Conservation (phyloP, 352 stramenopile genomes). For the Phytopythium oedochilum region DNA sequence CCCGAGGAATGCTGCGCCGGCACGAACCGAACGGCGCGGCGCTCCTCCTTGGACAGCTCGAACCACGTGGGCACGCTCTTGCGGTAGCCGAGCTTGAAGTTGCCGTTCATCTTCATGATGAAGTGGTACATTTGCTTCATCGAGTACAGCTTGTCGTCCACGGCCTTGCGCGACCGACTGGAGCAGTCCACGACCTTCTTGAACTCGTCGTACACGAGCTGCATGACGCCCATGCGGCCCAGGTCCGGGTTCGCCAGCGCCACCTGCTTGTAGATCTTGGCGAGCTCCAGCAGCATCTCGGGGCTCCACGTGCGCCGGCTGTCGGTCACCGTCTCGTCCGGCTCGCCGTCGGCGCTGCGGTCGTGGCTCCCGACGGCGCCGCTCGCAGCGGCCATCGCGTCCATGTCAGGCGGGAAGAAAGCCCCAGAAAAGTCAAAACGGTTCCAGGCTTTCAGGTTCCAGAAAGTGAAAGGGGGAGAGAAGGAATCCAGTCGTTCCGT, state of each 20-base stretch:
- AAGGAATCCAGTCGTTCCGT: not conserved
- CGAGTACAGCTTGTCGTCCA: constrained; percentile 65
- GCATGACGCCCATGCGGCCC: constrained; percentile 33
- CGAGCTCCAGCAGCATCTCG: constrained; percentile 47
- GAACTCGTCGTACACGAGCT: constrained; percentile 52
- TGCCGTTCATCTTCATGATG: constrained; percentile 51
- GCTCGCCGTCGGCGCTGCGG: constrained; percentile 17
- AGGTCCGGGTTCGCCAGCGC: constrained; percentile 28
- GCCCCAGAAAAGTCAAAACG: not conserved
- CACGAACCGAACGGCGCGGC: constrained; percentile 30
- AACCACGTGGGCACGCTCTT: constrained; percentile 45
- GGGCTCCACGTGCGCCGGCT: constrained; percentile 48
- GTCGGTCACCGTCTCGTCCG: constrained; percentile 32
- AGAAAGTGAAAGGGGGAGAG: not conserved
- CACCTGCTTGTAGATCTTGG: constrained; percentile 46
- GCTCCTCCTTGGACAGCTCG: constrained; percentile 49
- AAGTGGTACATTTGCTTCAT: constrained; percentile 77
- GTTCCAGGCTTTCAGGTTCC: not conserved
- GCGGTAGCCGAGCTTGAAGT: constrained; percentile 24
- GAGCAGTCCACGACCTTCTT: constrained; percentile 33
- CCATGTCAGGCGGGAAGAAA: constrained; percentile 1
- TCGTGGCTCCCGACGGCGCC: not conserved
- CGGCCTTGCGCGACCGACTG: constrained; percentile 44
- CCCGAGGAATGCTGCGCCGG: not conserved
- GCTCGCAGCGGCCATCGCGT: not conserved